These are phyloP conservation scores for Syzygium aromaticum DNA, from an alignment of 345 rosid genomes.

Conservation along the genomic window DNA sequence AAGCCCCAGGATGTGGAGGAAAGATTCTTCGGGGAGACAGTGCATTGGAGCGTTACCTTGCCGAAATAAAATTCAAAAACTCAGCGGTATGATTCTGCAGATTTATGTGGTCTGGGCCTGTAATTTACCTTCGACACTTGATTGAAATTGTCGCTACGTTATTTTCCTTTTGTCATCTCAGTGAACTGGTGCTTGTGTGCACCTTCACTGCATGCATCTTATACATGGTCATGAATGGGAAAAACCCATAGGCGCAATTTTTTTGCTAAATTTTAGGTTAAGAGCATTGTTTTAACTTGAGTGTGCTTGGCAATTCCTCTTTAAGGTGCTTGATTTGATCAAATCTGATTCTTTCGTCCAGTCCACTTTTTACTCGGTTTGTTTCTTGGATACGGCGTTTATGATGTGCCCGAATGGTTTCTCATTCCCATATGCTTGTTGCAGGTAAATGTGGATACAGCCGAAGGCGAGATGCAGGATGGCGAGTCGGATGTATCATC, in stretches of 20 bases:
- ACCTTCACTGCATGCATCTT: neutral
- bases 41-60: constrained; percentile 54
- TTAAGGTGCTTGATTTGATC: neutral
- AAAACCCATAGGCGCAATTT: neutral
- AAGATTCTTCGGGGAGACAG: constrained; percentile 71
- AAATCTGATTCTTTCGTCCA: neutral
- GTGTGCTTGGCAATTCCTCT: neutral
- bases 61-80: constrained; percentile 26
- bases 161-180: neutral
- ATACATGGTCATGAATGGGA: neutral
- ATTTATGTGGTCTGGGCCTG: neutral
- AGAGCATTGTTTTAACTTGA: neutral
- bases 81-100: constrained; percentile 30
- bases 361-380: neutral
- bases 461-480: constrained; percentile 38
- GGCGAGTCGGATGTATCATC: constrained; percentile 42
- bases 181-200: neutral
- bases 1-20: constrained; percentile 60
- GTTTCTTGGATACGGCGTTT: neutral
- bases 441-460: constrained; percentile 8
- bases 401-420: neutral
- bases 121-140: neutral
- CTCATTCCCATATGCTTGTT: neutral
- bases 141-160: neutral
- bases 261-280: neutral